These are phyloP conservation scores for Penicillium angulare DNA, from an alignment of 495 filamentous ascomycete genomes.

Conservation along the genomic window DNA sequence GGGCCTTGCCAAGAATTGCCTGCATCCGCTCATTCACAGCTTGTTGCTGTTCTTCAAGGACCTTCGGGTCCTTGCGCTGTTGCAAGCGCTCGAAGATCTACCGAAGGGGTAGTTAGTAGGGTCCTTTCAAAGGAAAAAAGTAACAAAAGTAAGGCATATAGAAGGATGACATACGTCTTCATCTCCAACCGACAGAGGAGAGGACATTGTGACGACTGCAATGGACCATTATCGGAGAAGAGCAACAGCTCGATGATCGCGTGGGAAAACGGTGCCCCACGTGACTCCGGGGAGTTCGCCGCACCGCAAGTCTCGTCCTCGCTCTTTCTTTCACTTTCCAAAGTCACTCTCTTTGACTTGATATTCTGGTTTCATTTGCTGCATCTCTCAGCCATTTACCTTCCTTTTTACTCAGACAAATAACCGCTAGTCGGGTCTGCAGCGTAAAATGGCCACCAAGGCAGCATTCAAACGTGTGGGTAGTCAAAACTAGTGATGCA, in stretches of 20 bases:
- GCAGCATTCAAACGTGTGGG: conserved; percentile 82
- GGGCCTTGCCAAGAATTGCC: conserved; percentile 64
- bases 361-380: background rate
- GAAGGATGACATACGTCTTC: conserved; percentile 31
- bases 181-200: conserved; percentile 42
- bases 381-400: background rate
- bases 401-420: background rate
- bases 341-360: background rate
- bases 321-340: background rate
- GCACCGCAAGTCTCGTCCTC: conserved; percentile 1
- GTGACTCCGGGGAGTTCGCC: conserved; percentile 1
- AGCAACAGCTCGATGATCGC: conserved; percentile 9
- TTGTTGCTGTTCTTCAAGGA: conserved; percentile 59
- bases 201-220: conserved; percentile 45
- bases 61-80: conserved; percentile 58
- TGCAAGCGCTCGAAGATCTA: conserved; percentile 68
- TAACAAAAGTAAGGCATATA: background rate
- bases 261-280: conserved; percentile 12
- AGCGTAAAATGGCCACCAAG: conserved; percentile 66
- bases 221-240: conserved; percentile 26
- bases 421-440: background rate
- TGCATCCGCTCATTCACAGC: conserved; percentile 60
- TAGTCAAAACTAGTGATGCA: conserved; percentile 11
- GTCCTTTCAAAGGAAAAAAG: background rate
- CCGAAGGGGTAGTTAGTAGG: background rate